Conservation (phyloP, 1,284 basidiomycete genomes). For the Vanrija humicola region DNA sequence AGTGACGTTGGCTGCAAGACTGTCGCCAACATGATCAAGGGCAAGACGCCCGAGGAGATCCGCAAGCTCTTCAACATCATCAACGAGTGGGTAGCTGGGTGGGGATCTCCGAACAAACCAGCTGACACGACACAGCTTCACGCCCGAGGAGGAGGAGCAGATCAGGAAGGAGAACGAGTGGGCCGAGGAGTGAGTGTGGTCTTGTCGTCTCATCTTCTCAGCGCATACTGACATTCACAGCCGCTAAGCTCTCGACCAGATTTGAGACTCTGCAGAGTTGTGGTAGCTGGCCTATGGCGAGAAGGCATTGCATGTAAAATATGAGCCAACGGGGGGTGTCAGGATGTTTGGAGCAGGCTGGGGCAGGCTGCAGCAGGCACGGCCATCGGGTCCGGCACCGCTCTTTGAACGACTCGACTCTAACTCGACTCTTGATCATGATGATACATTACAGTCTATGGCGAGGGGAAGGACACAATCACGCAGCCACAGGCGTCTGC, state of each 20-base stretch:
- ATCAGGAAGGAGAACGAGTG: slow-evolving; percentile 98
- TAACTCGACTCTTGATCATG: too few relatives aligned
- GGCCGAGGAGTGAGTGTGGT: slow-evolving; percentile 52
- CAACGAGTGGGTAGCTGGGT: slow-evolving; percentile 59
- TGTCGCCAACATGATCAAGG: slow-evolving; percentile 97
- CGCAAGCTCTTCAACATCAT: slow-evolving; percentile 90
- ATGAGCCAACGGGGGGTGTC: too few relatives aligned
- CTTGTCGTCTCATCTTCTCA: background rate
- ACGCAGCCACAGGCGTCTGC: background rate
- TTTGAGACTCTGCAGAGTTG: too few relatives aligned
- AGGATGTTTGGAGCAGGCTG: too few relatives aligned
- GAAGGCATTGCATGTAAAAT: too few relatives aligned
- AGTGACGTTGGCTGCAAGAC: slow-evolving; percentile 99
- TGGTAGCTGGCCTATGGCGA: too few relatives aligned
- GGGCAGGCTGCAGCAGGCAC: too few relatives aligned
- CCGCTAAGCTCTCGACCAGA: background rate
- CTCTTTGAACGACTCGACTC: too few relatives aligned
- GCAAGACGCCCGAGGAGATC: slow-evolving; percentile 83
- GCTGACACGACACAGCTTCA: slow-evolving; percentile 58
- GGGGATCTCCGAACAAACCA: background rate
- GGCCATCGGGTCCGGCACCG: too few relatives aligned
- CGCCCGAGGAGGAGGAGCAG: slow-evolving; percentile 98
- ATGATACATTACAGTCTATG: too few relatives aligned
- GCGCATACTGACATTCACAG: background rate
- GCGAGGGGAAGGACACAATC: too few relatives aligned